Evolutionary conservation across 345 rosid genomes (phyloP).

Genomic region (Hirschfeldia incana): DNA sequence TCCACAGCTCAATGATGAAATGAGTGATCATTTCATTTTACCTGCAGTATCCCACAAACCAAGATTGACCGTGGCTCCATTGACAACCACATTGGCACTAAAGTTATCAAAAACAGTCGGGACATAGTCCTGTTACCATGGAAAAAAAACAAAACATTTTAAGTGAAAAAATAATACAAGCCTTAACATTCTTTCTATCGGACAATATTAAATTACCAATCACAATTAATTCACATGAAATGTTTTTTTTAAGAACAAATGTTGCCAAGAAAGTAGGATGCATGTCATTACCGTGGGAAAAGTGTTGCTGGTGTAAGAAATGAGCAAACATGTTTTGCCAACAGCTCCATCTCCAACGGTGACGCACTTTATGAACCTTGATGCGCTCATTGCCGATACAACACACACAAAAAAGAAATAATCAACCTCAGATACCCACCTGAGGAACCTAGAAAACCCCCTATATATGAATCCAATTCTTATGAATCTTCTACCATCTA

Average conservation of each 20-base stretch:
- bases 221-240: neutral
- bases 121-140: constrained; percentile 69
- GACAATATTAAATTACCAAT: neutral
- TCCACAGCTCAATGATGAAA: neutral
- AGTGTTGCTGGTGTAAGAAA: constrained; percentile 41
- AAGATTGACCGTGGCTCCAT: constrained; percentile 81
- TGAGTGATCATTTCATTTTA: constrained; percentile 27
- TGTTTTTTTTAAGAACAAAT: neutral
- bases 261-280: neutral
- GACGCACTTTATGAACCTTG: constrained; percentile 40
- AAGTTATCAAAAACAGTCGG: constrained; percentile 94
- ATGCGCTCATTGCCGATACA: constrained; percentile 35
- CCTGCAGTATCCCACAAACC: constrained; percentile 99
- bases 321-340: constrained; percentile 39
- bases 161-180: neutral
- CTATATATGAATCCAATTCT: neutral
- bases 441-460: constrained; percentile 33
- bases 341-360: constrained; percentile 44
- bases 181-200: neutral
- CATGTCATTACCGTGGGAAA: constrained; percentile 33
- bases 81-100: constrained; percentile 91
- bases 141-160: neutral
- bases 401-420: neutral
- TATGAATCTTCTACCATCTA: constrained; percentile 1
- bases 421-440: constrained; percentile 38